Conservation (phyloP, 2,329 filamentous ascomycete species). For the Penicillium italicum region DNA sequence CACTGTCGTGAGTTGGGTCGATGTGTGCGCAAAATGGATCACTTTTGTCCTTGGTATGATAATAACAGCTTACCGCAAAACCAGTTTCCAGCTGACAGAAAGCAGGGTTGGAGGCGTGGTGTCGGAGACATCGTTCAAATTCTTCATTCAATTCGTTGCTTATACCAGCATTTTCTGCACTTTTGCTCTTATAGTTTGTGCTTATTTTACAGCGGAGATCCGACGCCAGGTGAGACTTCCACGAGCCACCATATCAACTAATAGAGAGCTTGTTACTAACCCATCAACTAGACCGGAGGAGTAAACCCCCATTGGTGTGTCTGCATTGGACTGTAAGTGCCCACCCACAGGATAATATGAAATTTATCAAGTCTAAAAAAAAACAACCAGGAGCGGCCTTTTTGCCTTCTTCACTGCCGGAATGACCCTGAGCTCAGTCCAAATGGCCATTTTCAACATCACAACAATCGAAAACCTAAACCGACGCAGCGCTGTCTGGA, state of each 20-base stretch:
- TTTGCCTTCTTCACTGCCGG: slow-evolving; percentile 77
- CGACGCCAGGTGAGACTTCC: slow-evolving; percentile 41
- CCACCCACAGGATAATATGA: neutral
- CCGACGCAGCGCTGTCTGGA: slow-evolving; percentile 59
- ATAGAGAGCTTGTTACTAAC: slow-evolving; percentile 13
- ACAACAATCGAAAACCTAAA: slow-evolving; percentile 81
- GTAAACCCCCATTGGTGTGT: slow-evolving; percentile 63
- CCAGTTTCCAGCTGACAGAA: slow-evolving; percentile 7
- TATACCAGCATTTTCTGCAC: slow-evolving; percentile 68
- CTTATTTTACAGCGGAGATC: slow-evolving; percentile 60
- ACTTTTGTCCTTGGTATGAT: slow-evolving; percentile 77
- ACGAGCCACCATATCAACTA: neutral
- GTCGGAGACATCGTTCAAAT: slow-evolving; percentile 82
- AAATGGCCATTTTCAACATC: slow-evolving; percentile 67
- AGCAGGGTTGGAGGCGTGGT: slow-evolving; percentile 85
- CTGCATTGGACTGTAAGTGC: slow-evolving; percentile 57
- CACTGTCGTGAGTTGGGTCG: slow-evolving; percentile 78
- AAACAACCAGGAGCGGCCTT: slow-evolving; percentile 51
- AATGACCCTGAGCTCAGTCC: slow-evolving; percentile 71
- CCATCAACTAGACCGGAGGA: slow-evolving; percentile 28
- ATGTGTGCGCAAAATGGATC: slow-evolving; percentile 88
- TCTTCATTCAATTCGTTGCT: slow-evolving; percentile 80
- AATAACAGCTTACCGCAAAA: neutral
- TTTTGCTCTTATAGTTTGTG: slow-evolving; percentile 61
- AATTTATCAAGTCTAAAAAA: slow-evolving; percentile 13